Conservation (phyloP, 257 asterid species). For the Perilla frutescens region DNA sequence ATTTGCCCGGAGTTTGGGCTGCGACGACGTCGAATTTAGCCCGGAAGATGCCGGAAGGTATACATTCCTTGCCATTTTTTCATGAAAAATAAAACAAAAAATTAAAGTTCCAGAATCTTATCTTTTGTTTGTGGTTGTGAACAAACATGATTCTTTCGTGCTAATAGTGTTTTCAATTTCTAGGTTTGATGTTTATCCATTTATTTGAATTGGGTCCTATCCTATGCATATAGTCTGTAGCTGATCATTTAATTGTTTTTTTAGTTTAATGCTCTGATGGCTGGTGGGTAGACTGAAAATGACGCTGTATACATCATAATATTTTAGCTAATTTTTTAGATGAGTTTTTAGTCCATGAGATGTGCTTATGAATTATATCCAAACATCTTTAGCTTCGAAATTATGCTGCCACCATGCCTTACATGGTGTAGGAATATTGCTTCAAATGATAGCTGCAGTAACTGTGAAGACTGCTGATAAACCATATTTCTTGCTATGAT, state of each 20-base stretch:
- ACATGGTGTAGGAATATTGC: neutral
- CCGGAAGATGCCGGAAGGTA: constrained; percentile 99
- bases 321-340: neutral
- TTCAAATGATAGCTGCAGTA: neutral
- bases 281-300: neutral
- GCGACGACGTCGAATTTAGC: constrained; percentile 87
- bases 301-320: neutral
- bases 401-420: neutral
- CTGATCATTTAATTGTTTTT: neutral
- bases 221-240: neutral
- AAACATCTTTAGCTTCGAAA: neutral
- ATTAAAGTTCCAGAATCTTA: neutral
- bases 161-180: neutral
- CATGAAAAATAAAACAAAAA: too few relatives aligned
- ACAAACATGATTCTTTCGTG: neutral
- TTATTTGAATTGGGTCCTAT: neutral
- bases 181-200: neutral
- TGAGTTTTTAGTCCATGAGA: too few relatives aligned
- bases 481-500: neutral
- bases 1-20: constrained; percentile 87
- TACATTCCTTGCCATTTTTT: too few relatives aligned
- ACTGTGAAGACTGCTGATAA: neutral
- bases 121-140: constrained; percentile 18
- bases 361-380: neutral
- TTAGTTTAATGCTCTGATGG: neutral